A percentile compares a stretch with the other conserved stretches of the same genome.
Conservation (phyloP, 2,329 filamentous ascomycete genomes). For the Plectosphaerella plurivora region DNA sequence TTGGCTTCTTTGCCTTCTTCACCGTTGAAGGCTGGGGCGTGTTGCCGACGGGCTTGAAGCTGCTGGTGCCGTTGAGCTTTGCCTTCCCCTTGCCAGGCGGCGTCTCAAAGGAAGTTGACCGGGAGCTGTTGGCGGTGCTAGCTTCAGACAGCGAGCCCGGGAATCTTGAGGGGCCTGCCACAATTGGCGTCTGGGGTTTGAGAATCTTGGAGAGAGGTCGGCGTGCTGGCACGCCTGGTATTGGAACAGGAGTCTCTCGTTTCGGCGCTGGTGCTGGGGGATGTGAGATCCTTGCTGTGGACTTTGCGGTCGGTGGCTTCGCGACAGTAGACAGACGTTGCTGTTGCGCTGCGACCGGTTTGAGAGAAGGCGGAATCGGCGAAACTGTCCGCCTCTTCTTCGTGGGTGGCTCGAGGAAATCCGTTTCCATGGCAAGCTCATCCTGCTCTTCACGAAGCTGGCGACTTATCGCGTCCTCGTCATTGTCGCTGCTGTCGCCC, state of each 20-base stretch:
- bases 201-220: background rate
- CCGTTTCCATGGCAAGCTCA: background rate
- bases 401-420: background rate
- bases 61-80: background rate
- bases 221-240: background rate
- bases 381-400: constrained; percentile 8
- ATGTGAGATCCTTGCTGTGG: too few species aligned
- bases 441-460: constrained; percentile 5
- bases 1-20: constrained; percentile 11
- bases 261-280: too few species aligned
- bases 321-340: too few species aligned
- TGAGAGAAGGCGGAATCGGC: background rate
- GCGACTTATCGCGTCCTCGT: constrained; percentile 10
- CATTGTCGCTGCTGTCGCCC: constrained; percentile 14
- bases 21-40: background rate
- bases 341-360: too few species aligned
- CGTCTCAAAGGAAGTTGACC: background rate
- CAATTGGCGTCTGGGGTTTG: background rate
- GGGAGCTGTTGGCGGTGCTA: background rate
- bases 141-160: background rate
- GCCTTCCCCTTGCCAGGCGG: background rate
- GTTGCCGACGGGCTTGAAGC: background rate
- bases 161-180: background rate
- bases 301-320: too few species aligned
- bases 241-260: background rate